Percentiles rank a stretch among this genome's conserved stretches.
These are phyloP conservation scores for Vitis riparia DNA, from an alignment of 164 flowering plant species.

Conservation along the genomic window DNA sequence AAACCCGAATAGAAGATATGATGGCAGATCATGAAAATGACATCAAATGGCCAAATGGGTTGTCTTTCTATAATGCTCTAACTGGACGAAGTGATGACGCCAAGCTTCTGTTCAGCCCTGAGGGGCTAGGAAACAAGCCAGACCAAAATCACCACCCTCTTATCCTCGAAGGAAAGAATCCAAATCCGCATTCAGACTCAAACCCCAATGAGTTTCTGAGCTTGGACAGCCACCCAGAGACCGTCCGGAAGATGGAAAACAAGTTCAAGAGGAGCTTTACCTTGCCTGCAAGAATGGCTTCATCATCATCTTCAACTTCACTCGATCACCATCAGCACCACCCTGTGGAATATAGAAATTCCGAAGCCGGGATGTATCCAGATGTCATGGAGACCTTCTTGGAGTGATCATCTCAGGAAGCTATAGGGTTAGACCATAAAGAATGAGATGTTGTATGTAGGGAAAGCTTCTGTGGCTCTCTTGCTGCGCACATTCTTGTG, in stretches of 20 bases:
- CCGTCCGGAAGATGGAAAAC: slow-evolving; percentile 56
- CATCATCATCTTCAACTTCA: slow-evolving; percentile 71
- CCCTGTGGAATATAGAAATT: slow-evolving; percentile 43
- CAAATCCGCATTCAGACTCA: slow-evolving; percentile 34
- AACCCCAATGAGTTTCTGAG: slow-evolving; percentile 75
- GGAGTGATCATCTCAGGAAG: slow-evolving; percentile 37
- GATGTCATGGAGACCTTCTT: slow-evolving; percentile 88
- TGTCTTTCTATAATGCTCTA: slow-evolving; percentile 79
- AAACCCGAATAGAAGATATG: slow-evolving; percentile 69
- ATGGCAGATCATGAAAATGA: slow-evolving; percentile 75
- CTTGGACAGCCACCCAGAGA: slow-evolving; percentile 61
- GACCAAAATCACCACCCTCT: slow-evolving; percentile 40
- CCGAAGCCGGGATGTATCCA: slow-evolving; percentile 70
- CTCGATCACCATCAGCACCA: slow-evolving; percentile 59
- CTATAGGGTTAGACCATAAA: slow-evolving; percentile 11
- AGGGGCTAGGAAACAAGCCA: slow-evolving; percentile 50
- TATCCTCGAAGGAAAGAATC: slow-evolving; percentile 31
- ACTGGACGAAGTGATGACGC: slow-evolving; percentile 65
- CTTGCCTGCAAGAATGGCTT: slow-evolving; percentile 73
- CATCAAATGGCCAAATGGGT: slow-evolving; percentile 95
- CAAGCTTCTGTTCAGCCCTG: slow-evolving; percentile 67
- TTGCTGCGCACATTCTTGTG: slow-evolving; percentile 17
- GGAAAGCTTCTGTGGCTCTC: slow-evolving; percentile 19
- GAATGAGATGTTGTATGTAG: slow-evolving; percentile 29
- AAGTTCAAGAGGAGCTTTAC: slow-evolving; percentile 91